Base-by-base conservation (phyloP, 805 yeast species). In the Maudiozyma saulgeensis region DNA sequence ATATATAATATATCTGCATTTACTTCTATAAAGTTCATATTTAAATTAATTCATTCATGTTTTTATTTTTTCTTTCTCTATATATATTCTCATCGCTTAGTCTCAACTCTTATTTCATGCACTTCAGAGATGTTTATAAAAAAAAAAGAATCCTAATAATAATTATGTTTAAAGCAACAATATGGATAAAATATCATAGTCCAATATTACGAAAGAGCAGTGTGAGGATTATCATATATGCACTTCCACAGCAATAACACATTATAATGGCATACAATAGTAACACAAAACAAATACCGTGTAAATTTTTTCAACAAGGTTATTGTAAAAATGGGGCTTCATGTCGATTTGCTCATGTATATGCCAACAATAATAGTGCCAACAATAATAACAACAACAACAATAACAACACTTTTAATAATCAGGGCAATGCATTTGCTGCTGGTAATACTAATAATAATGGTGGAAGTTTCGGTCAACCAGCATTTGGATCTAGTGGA, bases 321-420 rank as follows among this genome's bases (percentile, higher is more conserved):
- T 53, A 53, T 46, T 77, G 81, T 53, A 62, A 63, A 19, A 69
- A 68, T 26, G 80, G 81, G 0, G 61, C 58, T 40, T 61, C 61
- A 25, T 77, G 81, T 53, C 65, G 62, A 13, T 75, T 66, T 53
- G 69, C 74, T 1, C 81, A 77, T 55, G 69, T 67, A 15, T 58
- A 59, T 35, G 53, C 60, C 7, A 57, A 53, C 39, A 51, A 47
- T 13, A 49, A 46, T 18, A 11, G 7, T 11, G 48, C 35, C 41
- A 51, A 39, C 35, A 54, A 48, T 37, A 52, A 40, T 43, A 54
- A 43, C 25, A 50, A 46, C 12, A 43, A 16, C 37, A 48, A 46
- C n/a, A 51, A 38, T 43, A 49, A 38, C 32, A 53, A 47, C 37
- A 52, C 38, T 41, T 53, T 42, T 25, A 50, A 46, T 21, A 41